Base-by-base conservation (phyloP, 208 protist species). In the Strigomonas culicis region DNA sequence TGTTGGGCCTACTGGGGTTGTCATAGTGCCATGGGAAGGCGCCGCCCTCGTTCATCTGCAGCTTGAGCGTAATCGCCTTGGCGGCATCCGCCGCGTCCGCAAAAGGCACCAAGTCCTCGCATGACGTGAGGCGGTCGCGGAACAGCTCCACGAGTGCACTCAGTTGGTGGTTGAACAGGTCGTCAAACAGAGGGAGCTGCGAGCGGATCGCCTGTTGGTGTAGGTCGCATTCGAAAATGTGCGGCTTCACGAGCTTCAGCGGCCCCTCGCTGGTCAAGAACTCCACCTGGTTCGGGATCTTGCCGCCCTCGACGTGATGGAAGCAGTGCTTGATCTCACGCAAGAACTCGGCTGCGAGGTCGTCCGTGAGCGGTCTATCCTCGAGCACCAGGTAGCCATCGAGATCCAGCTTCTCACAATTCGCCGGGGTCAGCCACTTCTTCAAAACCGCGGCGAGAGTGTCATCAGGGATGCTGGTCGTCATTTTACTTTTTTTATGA, bases 21-120 rank as follows among this genome's bases (percentile, higher is more conserved):
- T 82, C 75, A 60, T 77, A 86, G 69, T 86, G 79, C 79, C 79
- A 86, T 47, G 75, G 79, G 39, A 82, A 86, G 17, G 65, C 70
- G 0, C 79, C 79, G 55, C 79, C 79, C 21, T 70, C 68, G 56
- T 86, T 86, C 70, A 82, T 69, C 70, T 86, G 75, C 59, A 82
- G 66, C 58, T 86, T 86, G 47, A 86, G 60, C 61, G 75, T 86
- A 7, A 80, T 43, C 30, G 63, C 49, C 46, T 41, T 39, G 11
- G 63, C 27, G 30, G 70, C 67, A 22, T 21, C 36, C 25, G 46
- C 49, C 19, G 67, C 66, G 30, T 34, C 50, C 39, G 62, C 52
- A 50, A 77, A 77, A 15, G 46, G 32, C 32, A 66, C 56, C 32
- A 83, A 44, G 52, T 77, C 72, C 66, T 75, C 73, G 52, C 66